Percentiles rank a stretch among this genome's conserved stretches.
These are phyloP conservation scores for Penicillium sp. DNA, from an alignment of 2,329 filamentous ascomycete species.

Conservation along the genomic window DNA sequence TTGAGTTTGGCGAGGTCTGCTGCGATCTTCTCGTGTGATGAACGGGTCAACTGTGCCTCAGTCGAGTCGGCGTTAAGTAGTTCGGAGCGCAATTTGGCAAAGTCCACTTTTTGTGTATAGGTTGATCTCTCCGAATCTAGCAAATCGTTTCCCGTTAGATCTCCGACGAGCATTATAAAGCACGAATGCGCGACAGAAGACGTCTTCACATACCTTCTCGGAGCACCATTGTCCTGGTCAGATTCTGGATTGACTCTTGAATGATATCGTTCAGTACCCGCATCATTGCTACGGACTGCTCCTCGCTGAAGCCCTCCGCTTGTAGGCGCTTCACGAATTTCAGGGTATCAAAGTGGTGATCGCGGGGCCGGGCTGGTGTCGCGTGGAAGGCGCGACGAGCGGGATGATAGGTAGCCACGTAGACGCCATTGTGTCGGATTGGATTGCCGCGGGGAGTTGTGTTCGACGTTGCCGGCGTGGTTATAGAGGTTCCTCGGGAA, in stretches of 20 bases:
- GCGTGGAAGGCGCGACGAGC: conserved; percentile 60
- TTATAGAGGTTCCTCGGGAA: conserved; percentile 22
- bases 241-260: conserved; percentile 95
- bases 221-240: conserved; percentile 96
- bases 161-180: neutral
- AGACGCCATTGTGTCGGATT: conserved; percentile 49
- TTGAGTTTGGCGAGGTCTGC: conserved; percentile 95
- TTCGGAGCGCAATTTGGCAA: conserved; percentile 93
- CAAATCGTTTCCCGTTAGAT: neutral
- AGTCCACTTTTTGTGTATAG: conserved; percentile 89
- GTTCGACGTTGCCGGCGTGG: conserved; percentile 13
- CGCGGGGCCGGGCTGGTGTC: conserved; percentile 61
- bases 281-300: conserved; percentile 98
- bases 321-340: conserved; percentile 92
- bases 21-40: conserved; percentile 85
- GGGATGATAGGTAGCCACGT: conserved; percentile 45
- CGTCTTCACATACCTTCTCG: conserved; percentile 70
- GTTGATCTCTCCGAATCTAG: conserved; percentile 54
- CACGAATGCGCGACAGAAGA: neutral
- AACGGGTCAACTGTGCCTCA: conserved; percentile 82
- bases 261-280: conserved; percentile 94
- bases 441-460: conserved; percentile 30
- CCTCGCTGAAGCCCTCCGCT: conserved; percentile 90
- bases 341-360: conserved; percentile 97
- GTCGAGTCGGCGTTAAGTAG: conserved; percentile 88